These are phyloP conservation scores for Apiotrichum akiyoshidainum DNA, from an alignment of 1,284 basidiomycete species.

Conservation along the genomic window DNA sequence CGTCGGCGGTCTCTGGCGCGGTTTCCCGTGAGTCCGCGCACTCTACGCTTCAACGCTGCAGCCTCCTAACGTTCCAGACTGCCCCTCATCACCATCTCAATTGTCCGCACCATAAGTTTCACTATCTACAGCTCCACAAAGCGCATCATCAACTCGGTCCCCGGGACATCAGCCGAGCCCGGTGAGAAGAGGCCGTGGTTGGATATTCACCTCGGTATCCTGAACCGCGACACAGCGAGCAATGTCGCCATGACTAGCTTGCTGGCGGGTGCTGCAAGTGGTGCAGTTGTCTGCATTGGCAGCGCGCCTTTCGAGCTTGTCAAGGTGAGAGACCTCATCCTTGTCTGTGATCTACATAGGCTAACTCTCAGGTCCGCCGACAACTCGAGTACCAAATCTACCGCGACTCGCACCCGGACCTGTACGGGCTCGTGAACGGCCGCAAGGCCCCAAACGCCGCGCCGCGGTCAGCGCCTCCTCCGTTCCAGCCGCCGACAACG, in stretches of 20 bases:
- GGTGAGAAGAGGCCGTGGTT: constrained; percentile 31
- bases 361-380: constrained; percentile 63
- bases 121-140: constrained; percentile 90
- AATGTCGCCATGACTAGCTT: constrained; percentile 64
- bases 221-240: constrained; percentile 52
- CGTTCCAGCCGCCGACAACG: constrained; percentile 40
- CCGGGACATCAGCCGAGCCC: constrained; percentile 20
- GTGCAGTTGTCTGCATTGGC: constrained; percentile 47
- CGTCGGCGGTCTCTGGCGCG: constrained; percentile 61
- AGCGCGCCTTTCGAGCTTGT: constrained; percentile 93
- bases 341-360: background rate
- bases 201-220: constrained; percentile 33
- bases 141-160: constrained; percentile 62
- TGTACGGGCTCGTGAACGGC: constrained; percentile 18
- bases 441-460: background rate
- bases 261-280: constrained; percentile 47
- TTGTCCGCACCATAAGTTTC: constrained; percentile 86
- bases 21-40: constrained; percentile 39
- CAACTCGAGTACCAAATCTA: constrained; percentile 89
- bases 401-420: constrained; percentile 39
- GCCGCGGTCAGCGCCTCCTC: constrained; percentile 1
- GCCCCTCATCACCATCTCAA: constrained; percentile 92
- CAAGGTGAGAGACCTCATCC: constrained; percentile 61
- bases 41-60: background rate
- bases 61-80: constrained; percentile 56